A percentile compares a stretch with the other conserved stretches of the same genome.
Conservation (phyloP, 2,329 filamentous ascomycete genomes). For the Sporothrix luriei region DNA sequence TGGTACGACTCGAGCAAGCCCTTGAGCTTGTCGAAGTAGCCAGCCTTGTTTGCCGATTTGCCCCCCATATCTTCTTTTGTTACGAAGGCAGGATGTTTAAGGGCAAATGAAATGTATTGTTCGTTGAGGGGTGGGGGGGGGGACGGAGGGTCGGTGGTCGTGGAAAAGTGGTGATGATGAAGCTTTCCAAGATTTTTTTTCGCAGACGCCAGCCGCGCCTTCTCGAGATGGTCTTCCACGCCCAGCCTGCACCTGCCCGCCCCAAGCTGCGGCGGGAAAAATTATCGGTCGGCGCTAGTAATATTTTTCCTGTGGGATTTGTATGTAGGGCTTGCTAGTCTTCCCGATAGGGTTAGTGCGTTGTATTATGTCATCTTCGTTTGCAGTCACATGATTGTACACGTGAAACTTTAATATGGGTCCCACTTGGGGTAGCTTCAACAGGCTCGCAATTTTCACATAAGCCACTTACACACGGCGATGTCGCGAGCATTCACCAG, state of each 20-base stretch:
- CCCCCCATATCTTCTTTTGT: constrained; percentile 97
- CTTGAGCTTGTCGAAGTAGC: constrained; percentile 99
- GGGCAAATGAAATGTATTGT: constrained; percentile 58
- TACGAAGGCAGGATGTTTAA: constrained; percentile 98
- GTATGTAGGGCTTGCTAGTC: constrained; percentile 2
- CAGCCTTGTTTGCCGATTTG: constrained; percentile 87
- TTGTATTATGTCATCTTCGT: neutral
- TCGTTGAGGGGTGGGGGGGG: constrained; percentile 22
- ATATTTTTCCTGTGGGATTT: constrained; percentile 27
- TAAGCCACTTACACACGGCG: constrained; percentile 17
- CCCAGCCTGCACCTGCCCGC: neutral
- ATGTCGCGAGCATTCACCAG: neutral
- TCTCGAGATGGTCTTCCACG: neutral
- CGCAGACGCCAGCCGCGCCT: constrained; percentile 10
- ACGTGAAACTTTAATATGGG: neutral
- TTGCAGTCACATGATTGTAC: neutral
- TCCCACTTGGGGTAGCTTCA: neutral
- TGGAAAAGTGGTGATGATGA: constrained; percentile 29
- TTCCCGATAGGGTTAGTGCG: neutral
- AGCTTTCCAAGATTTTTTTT: constrained; percentile 22
- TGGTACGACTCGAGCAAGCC: constrained; percentile 92
- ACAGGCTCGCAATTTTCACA: constrained; percentile 24
- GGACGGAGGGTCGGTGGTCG: constrained; percentile 21
- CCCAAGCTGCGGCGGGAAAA: constrained; percentile 10
- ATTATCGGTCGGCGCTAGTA: constrained; percentile 11